These are phyloP conservation scores for Exophiala viscosa DNA, from an alignment of 2,329 filamentous ascomycete genomes.

Conservation along the genomic window DNA sequence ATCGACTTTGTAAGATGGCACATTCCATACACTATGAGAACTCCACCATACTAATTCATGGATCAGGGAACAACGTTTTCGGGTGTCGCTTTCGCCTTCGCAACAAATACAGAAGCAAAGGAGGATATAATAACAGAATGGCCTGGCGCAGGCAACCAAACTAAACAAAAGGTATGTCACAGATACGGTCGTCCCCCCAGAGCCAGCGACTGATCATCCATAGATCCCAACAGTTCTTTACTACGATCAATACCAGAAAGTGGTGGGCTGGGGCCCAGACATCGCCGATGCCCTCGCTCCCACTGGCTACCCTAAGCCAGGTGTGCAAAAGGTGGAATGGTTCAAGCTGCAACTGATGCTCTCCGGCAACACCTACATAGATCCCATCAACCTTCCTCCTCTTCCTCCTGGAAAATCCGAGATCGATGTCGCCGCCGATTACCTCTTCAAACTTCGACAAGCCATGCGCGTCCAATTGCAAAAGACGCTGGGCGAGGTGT, in stretches of 20 bases:
- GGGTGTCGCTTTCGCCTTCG: conserved; percentile 87
- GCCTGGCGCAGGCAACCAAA: conserved; percentile 95
- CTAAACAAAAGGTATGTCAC: conserved; percentile 83
- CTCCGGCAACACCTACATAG: conserved; percentile 97
- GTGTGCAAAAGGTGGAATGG: conserved; percentile 99
- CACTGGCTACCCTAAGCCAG: conserved; percentile 94
- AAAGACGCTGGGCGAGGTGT: conserved; percentile 95
- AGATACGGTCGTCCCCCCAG: not conserved
- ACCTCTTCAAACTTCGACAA: conserved; percentile 95
- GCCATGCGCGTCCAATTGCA: conserved; percentile 94
- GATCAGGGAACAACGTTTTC: conserved; percentile 91
- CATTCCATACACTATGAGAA: not conserved
- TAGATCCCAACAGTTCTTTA: conserved; percentile 99
- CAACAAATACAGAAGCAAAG: conserved; percentile 94
- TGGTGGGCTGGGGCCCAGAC: conserved; percentile 98
- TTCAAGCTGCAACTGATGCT: conserved; percentile 99
- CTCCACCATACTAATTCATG: not conserved
- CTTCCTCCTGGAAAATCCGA: conserved; percentile 97
- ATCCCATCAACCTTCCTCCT: conserved; percentile 96
- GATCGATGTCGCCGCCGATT: conserved; percentile 98
- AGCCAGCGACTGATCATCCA: not conserved
- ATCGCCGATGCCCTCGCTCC: conserved; percentile 95
- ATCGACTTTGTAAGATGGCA: conserved; percentile 82
- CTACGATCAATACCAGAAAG: conserved; percentile 98
- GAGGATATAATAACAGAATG: conserved; percentile 99